Conservation (phyloP, 148 eudicot genomes). For the Camellia sinensis region DNA sequence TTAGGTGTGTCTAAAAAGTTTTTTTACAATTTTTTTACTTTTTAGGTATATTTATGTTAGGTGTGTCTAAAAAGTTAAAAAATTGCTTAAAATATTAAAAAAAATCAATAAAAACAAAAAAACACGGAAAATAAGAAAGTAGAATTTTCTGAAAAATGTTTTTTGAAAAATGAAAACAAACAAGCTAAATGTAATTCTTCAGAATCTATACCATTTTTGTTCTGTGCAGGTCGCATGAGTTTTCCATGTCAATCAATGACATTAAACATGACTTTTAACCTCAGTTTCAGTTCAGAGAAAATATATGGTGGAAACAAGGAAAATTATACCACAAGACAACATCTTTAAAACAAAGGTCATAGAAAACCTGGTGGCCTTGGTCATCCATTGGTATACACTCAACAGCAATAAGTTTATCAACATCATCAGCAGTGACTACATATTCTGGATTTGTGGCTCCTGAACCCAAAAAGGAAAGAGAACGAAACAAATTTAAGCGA, state of each 20-base stretch:
- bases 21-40: no score
- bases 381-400: slow-evolving; percentile 99
- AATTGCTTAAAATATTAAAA: no score
- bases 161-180: no score
- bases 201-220: neutral
- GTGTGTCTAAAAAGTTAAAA: no score
- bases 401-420: slow-evolving; percentile 88
- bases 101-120: no score
- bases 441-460: slow-evolving; percentile 99
- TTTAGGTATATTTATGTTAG: no score
- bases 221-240: neutral
- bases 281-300: neutral
- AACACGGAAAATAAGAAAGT: no score
- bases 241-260: neutral
- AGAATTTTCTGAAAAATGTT: no score
- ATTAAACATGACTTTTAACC: neutral
- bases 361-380: slow-evolving; percentile 76
- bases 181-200: neutral
- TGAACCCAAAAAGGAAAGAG: slow-evolving; percentile 22
- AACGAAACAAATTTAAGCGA: neutral
- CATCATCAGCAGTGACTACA: slow-evolving; percentile 95
- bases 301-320: neutral
- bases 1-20: no score
- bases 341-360: neutral
- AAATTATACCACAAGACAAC: neutral